Conservation (phyloP, 441 rosid genomes). For the Flueggea neowawraea region DNA sequence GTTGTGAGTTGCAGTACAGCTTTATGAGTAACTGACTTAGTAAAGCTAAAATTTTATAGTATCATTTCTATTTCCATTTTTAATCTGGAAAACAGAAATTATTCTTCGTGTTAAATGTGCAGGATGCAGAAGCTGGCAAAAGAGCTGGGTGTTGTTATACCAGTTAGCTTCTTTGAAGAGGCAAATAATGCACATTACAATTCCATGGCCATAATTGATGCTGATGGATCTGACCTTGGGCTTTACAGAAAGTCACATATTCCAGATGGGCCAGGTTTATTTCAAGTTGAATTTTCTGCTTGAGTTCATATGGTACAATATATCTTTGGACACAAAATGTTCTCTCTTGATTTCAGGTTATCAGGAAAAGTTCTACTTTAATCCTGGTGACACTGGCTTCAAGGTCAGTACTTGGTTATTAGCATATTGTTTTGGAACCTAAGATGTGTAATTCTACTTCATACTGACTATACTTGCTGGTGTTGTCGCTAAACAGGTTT, state of each 20-base stretch:
- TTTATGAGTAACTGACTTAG: too few relatives aligned
- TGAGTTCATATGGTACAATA: constrained; percentile 14
- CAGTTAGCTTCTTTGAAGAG: constrained; percentile 95
- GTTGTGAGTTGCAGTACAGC: too few relatives aligned
- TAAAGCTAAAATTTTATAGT: too few relatives aligned
- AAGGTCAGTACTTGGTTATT: constrained; percentile 44
- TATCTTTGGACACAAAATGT: constrained; percentile 1
- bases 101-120: constrained; percentile 6
- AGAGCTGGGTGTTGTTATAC: constrained; percentile 84
- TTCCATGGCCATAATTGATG: constrained; percentile 83
- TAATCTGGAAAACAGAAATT: background rate
- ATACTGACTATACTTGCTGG: constrained; percentile 12
- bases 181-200: constrained; percentile 93
- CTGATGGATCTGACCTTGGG: constrained; percentile 93
- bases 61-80: too few relatives aligned
- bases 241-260: constrained; percentile 94
- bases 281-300: constrained; percentile 10
- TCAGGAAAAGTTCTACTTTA: constrained; percentile 96
- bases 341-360: constrained; percentile 42
- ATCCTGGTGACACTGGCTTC: constrained; percentile 93
- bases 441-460: constrained; percentile 5
- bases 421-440: background rate
- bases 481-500: constrained; percentile 52
- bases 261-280: constrained; percentile 94
- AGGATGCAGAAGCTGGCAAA: constrained; percentile 90